Evolutionary conservation across 768 basidiomycete species (phyloP).

Genomic region (Trametes meyenii): DNA sequence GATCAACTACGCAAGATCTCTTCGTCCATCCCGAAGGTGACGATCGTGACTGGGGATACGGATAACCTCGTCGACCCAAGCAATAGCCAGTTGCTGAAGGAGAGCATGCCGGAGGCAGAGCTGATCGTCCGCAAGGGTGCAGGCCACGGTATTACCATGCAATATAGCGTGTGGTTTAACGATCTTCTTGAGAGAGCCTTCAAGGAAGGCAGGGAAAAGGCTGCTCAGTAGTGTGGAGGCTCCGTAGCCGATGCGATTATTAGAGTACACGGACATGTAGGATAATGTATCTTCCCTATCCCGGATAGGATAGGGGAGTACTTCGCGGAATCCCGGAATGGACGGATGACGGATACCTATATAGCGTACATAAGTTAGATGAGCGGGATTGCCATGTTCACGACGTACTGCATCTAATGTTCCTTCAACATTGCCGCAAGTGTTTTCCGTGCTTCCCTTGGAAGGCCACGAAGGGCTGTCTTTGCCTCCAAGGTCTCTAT

Average conservation of each 20-base stretch:
- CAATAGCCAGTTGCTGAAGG: constrained; percentile 56
- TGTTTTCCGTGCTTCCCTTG: constrained; percentile 40
- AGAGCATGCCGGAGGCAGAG: constrained; percentile 59
- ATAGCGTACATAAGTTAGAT: not conserved
- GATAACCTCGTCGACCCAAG: constrained; percentile 58
- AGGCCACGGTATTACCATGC: constrained; percentile 64
- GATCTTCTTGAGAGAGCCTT: constrained; percentile 57
- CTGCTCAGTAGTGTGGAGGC: not conserved
- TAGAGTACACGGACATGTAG: constrained; percentile 1
- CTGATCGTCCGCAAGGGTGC: constrained; percentile 57
- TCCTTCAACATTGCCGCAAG: constrained; percentile 43
- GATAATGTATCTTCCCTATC: not conserved
- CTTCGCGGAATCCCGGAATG: not conserved
- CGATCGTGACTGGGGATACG: constrained; percentile 67
- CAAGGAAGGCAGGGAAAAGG: constrained; percentile 46
- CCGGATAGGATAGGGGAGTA: not conserved
- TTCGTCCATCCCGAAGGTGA: constrained; percentile 61
- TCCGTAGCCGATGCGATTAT: not conserved
- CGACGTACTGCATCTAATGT: constrained; percentile 23
- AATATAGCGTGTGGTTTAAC: constrained; percentile 55
- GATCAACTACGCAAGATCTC: constrained; percentile 41
- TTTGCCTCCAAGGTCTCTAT: constrained; percentile 49
- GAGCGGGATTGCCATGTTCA: not conserved
- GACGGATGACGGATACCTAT: not conserved
- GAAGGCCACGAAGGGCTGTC: constrained; percentile 43